A percentile compares a stretch with the other conserved stretches of the same genome.
Evolutionary conservation across 768 basidiomycete species (phyloP).

Genomic region (Suillus ampliporus): DNA sequence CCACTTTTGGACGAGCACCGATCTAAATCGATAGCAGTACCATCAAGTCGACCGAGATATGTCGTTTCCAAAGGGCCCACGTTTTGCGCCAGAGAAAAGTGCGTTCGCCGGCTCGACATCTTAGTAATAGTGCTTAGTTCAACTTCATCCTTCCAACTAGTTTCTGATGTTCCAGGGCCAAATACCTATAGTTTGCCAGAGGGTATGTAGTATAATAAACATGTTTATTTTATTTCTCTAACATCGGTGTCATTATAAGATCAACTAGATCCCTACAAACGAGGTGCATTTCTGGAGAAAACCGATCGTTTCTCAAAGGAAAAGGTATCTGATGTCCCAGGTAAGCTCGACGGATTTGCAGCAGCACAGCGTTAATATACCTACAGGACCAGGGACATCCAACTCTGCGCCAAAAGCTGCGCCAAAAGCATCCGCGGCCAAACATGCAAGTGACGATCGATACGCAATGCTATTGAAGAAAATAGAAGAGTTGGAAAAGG

Average conservation of each 20-base stretch:
- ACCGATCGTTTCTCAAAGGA: slow-evolving; percentile 56
- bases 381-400: slow-evolving; percentile 43
- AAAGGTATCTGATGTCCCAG: slow-evolving; percentile 46
- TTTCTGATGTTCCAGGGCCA: slow-evolving; percentile 57
- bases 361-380: not conserved
- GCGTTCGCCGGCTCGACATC: slow-evolving; percentile 12
- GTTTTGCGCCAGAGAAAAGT: slow-evolving; percentile 52
- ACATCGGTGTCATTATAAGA: slow-evolving; percentile 39
- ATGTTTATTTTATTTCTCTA: no score
- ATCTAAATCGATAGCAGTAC: not conserved
- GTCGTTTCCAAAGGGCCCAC: slow-evolving; percentile 54
- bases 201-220: slow-evolving; percentile 32
- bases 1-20: not conserved
- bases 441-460: slow-evolving; percentile 44
- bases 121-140: not conserved
- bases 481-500: slow-evolving; percentile 64
- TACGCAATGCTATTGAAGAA: slow-evolving; percentile 63
- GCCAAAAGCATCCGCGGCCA: slow-evolving; percentile 33
- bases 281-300: slow-evolving; percentile 64
- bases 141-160: not conserved
- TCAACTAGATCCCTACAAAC: slow-evolving; percentile 57
- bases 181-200: slow-evolving; percentile 50
- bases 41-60: slow-evolving; percentile 13
- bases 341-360: slow-evolving; percentile 34
- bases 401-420: slow-evolving; percentile 28